Evolutionary conservation across 1,284 basidiomycete species (phyloP).

Genomic region (Dichomitus squalens): DNA sequence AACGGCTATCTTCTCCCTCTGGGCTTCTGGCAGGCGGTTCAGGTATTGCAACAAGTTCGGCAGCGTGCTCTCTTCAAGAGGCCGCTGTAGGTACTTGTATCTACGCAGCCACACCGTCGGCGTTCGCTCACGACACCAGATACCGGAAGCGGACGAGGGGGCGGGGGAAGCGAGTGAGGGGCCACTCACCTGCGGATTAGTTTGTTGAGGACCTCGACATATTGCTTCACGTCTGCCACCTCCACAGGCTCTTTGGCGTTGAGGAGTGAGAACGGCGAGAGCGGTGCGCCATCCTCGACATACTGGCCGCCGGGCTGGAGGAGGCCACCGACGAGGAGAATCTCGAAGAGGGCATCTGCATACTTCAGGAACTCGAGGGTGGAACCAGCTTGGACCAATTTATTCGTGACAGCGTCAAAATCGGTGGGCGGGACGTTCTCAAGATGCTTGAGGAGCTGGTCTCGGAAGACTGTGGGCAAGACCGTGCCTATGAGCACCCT

Average conservation of each 20-base stretch:
- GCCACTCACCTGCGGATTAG: constrained; percentile 82
- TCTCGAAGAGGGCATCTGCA: constrained; percentile 93
- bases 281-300: constrained; percentile 83
- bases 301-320: constrained; percentile 94
- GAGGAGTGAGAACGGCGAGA: constrained; percentile 84
- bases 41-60: constrained; percentile 89
- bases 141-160: constrained; percentile 2
- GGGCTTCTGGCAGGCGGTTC: constrained; percentile 76
- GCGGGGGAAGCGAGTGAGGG: background rate
- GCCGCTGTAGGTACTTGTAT: constrained; percentile 98
- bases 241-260: constrained; percentile 78
- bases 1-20: constrained; percentile 83
- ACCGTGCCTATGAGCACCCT: background rate
- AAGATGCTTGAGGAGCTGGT: constrained; percentile 92
- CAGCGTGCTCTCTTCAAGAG: constrained; percentile 86
- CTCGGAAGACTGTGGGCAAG: constrained; percentile 78
- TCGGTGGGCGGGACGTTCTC: constrained; percentile 84
- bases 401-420: constrained; percentile 82
- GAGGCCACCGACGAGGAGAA: constrained; percentile 91
- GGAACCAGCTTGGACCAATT: constrained; percentile 89
- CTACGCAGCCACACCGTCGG: constrained; percentile 40
- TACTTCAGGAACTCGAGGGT: constrained; percentile 95
- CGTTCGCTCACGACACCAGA: background rate
- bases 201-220: constrained; percentile 92
- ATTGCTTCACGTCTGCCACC: constrained; percentile 86